Conservation (phyloP, 31 red algal genomes). For the Asparagopsis taxiformis region DNA sequence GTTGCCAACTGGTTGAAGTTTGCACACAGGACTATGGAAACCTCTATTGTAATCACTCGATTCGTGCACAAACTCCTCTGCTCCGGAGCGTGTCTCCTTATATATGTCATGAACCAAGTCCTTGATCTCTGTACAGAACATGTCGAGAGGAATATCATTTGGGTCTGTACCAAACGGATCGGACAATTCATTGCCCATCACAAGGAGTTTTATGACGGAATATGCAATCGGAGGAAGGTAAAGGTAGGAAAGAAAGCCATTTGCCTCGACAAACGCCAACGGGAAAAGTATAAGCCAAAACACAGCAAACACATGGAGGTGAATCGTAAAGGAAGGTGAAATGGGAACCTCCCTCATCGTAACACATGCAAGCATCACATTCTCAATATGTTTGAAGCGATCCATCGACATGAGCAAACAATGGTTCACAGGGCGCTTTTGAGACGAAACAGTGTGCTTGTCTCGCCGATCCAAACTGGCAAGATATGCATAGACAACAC, state of each 20-base stretch:
- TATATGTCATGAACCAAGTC: neutral
- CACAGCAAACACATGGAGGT: constrained; percentile 16
- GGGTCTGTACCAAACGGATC: constrained; percentile 49
- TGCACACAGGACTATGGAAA: neutral
- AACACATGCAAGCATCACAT: too few relatives aligned
- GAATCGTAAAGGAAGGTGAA: neutral
- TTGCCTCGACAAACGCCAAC: constrained; percentile 13
- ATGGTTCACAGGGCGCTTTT: too few relatives aligned
- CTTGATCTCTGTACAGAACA: constrained; percentile 26
- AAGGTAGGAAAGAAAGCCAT: constrained; percentile 28
- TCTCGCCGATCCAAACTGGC: constrained; percentile 17
- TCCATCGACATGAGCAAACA: too few relatives aligned
- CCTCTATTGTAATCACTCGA: neutral
- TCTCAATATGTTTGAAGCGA: neutral
- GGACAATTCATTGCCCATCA: constrained; percentile 30
- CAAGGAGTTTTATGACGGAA: constrained; percentile 25
- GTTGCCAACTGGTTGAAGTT: neutral
- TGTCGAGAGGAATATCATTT: constrained; percentile 38
- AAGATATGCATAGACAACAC: constrained; percentile 34
- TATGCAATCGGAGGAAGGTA: constrained; percentile 39
- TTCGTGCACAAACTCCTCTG: neutral
- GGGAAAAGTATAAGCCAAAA: constrained; percentile 43
- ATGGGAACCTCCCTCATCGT: neutral
- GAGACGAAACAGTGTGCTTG: too few relatives aligned
- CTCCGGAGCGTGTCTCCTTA: constrained; percentile 3